These are phyloP conservation scores for Eimeria necatrix DNA, from an alignment of 169 alveolate species.

Conservation along the genomic window DNA sequence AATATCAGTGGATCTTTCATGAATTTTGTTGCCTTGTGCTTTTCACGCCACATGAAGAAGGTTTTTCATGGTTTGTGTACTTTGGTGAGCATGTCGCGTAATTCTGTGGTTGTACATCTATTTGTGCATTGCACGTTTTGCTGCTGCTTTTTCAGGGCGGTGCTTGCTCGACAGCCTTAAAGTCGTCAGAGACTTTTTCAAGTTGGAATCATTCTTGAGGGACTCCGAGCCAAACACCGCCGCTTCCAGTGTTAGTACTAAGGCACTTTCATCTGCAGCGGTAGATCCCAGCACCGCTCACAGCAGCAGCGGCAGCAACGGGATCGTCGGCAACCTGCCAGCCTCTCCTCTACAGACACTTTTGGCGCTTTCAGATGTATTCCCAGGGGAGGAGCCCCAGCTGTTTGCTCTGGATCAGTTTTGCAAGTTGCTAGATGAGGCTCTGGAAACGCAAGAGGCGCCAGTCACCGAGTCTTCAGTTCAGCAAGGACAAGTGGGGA, in stretches of 20 bases:
- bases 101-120: no score
- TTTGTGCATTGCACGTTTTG: background rate
- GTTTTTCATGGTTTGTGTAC: no score
- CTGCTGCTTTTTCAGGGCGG: constrained; percentile 32
- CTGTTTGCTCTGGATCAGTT: constrained; percentile 7
- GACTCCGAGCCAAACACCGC: background rate
- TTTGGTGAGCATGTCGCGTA: no score
- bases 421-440: constrained; percentile 25
- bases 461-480: background rate
- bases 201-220: constrained; percentile 14
- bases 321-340: background rate
- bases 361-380: constrained; percentile 1
- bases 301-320: constrained; percentile 3
- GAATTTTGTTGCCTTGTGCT: no score
- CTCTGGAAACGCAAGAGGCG: background rate
- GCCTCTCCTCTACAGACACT: constrained; percentile 66
- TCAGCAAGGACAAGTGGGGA: background rate
- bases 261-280: background rate
- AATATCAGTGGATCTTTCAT: no score
- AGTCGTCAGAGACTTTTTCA: constrained; percentile 50
- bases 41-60: no score
- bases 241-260: background rate
- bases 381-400: constrained; percentile 53
- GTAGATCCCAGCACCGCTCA: background rate
- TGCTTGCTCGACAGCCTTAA: constrained; percentile 53